Percentiles rank a stretch among this genome's conserved stretches.
phyloP scores from a whole-genome alignment of 306 rosid genomes.

The Oemleria cerasiformis region DNA sequence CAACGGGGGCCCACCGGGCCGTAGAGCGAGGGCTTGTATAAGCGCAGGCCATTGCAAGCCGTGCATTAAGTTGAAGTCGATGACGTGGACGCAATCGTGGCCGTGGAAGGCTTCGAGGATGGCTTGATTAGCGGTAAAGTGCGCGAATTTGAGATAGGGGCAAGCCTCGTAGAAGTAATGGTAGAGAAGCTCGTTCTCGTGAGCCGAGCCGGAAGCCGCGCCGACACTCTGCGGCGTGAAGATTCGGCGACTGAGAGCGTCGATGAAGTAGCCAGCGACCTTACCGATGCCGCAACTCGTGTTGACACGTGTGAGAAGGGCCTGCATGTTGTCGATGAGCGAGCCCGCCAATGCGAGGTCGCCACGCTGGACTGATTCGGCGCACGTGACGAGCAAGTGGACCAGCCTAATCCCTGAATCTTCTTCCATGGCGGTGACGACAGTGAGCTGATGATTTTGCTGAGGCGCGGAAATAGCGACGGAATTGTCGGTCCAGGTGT shows the following conservation, averaged over 20 bases:
- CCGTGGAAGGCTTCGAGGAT: slow-evolving; percentile 80
- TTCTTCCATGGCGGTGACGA: slow-evolving; percentile 60
- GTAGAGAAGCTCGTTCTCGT: slow-evolving; percentile 59
- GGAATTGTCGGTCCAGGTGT: slow-evolving; percentile 28
- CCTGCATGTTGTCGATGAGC: slow-evolving; percentile 72
- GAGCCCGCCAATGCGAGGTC: slow-evolving; percentile 66
- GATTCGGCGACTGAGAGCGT: slow-evolving; percentile 71
- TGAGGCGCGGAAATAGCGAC: neutral
- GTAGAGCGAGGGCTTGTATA: slow-evolving; percentile 78
- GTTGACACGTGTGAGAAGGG: slow-evolving; percentile 51
- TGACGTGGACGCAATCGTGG: slow-evolving; percentile 82
- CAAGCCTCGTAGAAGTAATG: slow-evolving; percentile 85
- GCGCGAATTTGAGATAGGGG: slow-evolving; percentile 88
- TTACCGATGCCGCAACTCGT: slow-evolving; percentile 77
- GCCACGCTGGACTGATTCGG: slow-evolving; percentile 73
- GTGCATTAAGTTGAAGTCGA: slow-evolving; percentile 87
- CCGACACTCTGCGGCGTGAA: slow-evolving; percentile 24
- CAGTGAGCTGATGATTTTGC: slow-evolving; percentile 35
- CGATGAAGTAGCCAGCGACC: slow-evolving; percentile 83
- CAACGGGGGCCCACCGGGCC: slow-evolving; percentile 82
- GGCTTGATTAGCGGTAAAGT: slow-evolving; percentile 92
- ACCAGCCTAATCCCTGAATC: slow-evolving; percentile 81
- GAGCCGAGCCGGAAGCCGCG: slow-evolving; percentile 22
- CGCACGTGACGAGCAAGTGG: slow-evolving; percentile 78
- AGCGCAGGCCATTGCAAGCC: slow-evolving; percentile 94